A percentile compares a stretch with the other conserved stretches of the same genome.
phyloP scores from a whole-genome alignment of 108 stramenopile species.

The Nitzschia palea region DNA sequence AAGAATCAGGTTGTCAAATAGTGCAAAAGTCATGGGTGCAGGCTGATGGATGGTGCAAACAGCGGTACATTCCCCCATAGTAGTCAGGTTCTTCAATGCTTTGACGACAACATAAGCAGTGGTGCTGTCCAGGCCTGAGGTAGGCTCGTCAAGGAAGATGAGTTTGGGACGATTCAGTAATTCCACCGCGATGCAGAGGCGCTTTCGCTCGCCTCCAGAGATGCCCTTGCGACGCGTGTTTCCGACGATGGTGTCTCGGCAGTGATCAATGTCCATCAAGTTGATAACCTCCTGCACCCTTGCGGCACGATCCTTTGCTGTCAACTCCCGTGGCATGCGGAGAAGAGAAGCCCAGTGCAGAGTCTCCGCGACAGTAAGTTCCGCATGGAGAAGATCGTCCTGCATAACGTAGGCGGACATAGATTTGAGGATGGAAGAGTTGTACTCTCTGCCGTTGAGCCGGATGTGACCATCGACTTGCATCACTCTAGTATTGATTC shows the following conservation, averaged over 20 bases:
- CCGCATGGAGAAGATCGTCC: constrained; percentile 46
- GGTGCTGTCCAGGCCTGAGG: constrained; percentile 54
- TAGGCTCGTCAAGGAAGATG: constrained; percentile 57
- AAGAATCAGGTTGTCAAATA: constrained; percentile 64
- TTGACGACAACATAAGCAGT: constrained; percentile 49
- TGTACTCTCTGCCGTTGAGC: constrained; percentile 37
- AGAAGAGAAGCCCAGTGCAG: constrained; percentile 40
- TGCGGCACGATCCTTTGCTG: constrained; percentile 33
- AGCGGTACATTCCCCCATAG: constrained; percentile 40
- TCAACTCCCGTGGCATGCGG: constrained; percentile 28
- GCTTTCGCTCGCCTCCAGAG: constrained; percentile 49
- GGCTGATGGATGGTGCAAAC: constrained; percentile 85
- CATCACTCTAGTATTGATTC: constrained; percentile 31
- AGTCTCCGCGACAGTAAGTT: constrained; percentile 55
- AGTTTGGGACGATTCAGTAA: constrained; percentile 42
- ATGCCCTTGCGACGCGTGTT: constrained; percentile 43
- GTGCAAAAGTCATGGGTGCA: constrained; percentile 46
- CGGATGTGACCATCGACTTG: constrained; percentile 26
- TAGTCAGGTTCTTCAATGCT: constrained; percentile 31
- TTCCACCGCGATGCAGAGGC: constrained; percentile 53
- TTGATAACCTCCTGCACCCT: constrained; percentile 50
- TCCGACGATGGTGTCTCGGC: constrained; percentile 56
- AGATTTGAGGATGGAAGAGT: constrained; percentile 10
- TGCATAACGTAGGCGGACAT: constrained; percentile 55
- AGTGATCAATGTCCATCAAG: constrained; percentile 6